Conservation (phyloP, 495 filamentous ascomycete genomes). For the Penicillium egyptiacum region DNA sequence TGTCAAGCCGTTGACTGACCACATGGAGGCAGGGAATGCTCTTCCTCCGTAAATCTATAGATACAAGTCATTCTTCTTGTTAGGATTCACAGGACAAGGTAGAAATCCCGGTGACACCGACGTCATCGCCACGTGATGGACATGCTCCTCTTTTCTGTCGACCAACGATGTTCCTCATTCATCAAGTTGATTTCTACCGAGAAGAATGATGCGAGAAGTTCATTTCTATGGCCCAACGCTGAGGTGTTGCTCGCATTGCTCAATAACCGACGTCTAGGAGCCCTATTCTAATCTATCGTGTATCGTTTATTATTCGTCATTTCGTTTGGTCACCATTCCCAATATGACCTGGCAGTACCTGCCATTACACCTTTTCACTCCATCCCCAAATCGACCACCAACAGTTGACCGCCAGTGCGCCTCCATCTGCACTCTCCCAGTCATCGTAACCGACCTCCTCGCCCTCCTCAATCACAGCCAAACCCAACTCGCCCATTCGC, state of each 20-base stretch:
- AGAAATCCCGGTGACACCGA: conserved; percentile 4
- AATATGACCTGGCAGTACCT: conserved; percentile 6
- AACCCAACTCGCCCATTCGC: conserved; percentile 53
- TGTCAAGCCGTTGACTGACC: neutral
- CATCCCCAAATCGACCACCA: conserved; percentile 68
- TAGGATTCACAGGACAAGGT: neutral
- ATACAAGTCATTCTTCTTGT: conserved; percentile 4
- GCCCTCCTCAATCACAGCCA: conserved; percentile 57
- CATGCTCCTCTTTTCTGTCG: conserved; percentile 6
- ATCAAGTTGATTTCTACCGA: neutral
- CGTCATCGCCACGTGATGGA: conserved; percentile 24
- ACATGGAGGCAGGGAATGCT: neutral
- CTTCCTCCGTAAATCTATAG: neutral
- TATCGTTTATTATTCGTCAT: conserved; percentile 39
- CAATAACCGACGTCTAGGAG: conserved; percentile 9
- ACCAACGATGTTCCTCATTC: conserved; percentile 4
- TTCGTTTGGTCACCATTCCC: conserved; percentile 15
- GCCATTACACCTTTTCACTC: conserved; percentile 42
- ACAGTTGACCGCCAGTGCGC: conserved; percentile 55
- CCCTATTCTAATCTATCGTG: conserved; percentile 35
- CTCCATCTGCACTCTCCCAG: conserved; percentile 56
- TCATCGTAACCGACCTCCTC: conserved; percentile 69
- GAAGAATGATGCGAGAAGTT: neutral
- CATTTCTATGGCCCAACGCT: no score
- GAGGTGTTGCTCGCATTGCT: neutral